Evolutionary conservation across 331 rosid genomes (phyloP), one percentile per base, ranked within the genome.

Genomic region (Phaseolus coccineus): DNA sequence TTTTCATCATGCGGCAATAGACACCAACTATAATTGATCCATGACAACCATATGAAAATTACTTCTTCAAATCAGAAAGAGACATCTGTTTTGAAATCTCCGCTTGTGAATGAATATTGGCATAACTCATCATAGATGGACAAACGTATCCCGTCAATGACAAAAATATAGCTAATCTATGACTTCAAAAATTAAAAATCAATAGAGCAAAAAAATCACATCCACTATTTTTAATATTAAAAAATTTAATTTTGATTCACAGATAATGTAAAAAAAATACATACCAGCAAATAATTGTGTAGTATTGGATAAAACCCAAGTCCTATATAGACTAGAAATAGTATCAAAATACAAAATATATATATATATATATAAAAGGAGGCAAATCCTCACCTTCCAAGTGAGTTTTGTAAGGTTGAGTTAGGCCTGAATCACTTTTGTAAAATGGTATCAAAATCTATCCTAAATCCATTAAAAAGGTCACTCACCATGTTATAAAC

Each of bases 11-110:
- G 19, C 42, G 33, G 56, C 46, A 42, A 42, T 35, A 63, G 30
- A 74, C 25, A 72, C 73, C 61, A 77, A 63, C 70, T 30, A 67
- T 16, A 53, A 40, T 58, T 4, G 35, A 77, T 75, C 67, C 55
- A 61, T 44, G 57, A 47, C 72, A 69, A 35, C 72, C 19, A 73
- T 24, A 76, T 25, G 51, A 27, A 77, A 25, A 77, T 71, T 53
- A 12, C 35, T 42, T 69, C 44, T 51, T 58, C 69, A 69, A 76
- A 76, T 52, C 5, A 58, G 47, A 48, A 75, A 75, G 69, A 73
- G n/a, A 37, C 37, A 13, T 66, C 14, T 30, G 13, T 62, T 19
- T 55, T 63, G 68, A 77, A 24, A 19, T 47, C 46, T 57, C 39
- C 12, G 71, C 42, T 65, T 6, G 40, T 72, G 8, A 77, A 67